Conservation (phyloP, 1,139 yeast species). For the Hanseniaspora uvarum region DNA sequence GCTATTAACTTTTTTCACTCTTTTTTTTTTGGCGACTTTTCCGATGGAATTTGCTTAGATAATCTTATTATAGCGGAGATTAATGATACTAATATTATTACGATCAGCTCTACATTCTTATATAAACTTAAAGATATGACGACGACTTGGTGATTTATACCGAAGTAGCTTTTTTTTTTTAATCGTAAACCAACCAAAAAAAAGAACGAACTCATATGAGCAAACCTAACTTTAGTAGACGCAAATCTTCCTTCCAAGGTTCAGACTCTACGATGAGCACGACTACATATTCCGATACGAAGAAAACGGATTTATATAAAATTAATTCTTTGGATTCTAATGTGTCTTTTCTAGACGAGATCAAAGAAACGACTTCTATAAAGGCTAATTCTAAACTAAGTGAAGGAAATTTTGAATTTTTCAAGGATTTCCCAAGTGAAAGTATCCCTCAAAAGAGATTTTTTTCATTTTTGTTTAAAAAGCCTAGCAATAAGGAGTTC, state of each 20-base stretch:
- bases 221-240: not conserved
- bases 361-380: not conserved
- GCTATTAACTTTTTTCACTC: no score
- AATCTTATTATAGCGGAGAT: no score
- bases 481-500: constrained; percentile 23
- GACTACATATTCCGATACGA: not conserved
- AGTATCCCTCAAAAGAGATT: constrained; percentile 34
- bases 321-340: not conserved
- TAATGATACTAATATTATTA: no score
- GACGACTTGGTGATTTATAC: no score
- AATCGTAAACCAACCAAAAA: not conserved
- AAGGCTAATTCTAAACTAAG: not conserved
- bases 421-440: constrained; percentile 29
- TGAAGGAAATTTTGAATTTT: constrained; percentile 21
- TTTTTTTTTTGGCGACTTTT: no score
- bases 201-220: not conserved
- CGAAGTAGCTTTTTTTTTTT: no score
- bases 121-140: no score
- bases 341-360: not conserved
- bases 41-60: no score
- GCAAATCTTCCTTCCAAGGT: not conserved
- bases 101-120: no score
- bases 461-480: constrained; percentile 34
- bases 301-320: not conserved
- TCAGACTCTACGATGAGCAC: not conserved